Base-by-base conservation (phyloP, 345 rosid species). In the Salix viminalis region DNA sequence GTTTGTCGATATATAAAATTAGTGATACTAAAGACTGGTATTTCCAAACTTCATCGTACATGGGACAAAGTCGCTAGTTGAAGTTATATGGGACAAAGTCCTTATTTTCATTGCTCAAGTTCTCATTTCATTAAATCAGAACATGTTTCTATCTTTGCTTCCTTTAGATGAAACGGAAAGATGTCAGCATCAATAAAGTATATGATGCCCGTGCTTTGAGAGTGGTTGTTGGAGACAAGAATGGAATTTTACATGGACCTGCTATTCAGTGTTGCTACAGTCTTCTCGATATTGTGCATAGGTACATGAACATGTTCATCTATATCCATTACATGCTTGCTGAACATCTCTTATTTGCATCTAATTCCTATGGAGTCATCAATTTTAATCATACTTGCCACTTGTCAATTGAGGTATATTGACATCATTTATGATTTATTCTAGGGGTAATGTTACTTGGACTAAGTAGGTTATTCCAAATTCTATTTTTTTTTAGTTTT, bases 201-300 rank as follows among this genome's bases (percentile, higher is more conserved):
- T 89, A 87, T 76, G 92, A 91, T 83, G 90, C 92, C 62, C 92
- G 95, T 67, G 95, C 95, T 39, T 52, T 91, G 79, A 89, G 95
- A 79, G 95, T 91, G 14, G 86, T 91, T 68, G 86, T 91, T 72
- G 95, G 95, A 76, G 95, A 91, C 83, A 89, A 88, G 76, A 88
- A 87, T 70, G 92, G 95, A 76, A 87, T 88, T 75, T 73, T 91
- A 66, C 89, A 84, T 74, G 95, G 95, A 72, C 88, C 95, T 54
- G 95, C 95, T 61, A 84, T 91, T 77, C 91, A 86, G 76, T 87
- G 86, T 80, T 91, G 95, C 83, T 91, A 91, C 85, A 89, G 85
- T 83, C 85, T 89, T 77, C 92, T 91, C 39, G 80, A 88, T 82
- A 89, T 86, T 41, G 82, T 89, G 48, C 95, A 91, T 73, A 89